These are phyloP conservation scores for Starmerella kuoi DNA, from an alignment of 805 yeast genomes.

Conservation along the genomic window DNA sequence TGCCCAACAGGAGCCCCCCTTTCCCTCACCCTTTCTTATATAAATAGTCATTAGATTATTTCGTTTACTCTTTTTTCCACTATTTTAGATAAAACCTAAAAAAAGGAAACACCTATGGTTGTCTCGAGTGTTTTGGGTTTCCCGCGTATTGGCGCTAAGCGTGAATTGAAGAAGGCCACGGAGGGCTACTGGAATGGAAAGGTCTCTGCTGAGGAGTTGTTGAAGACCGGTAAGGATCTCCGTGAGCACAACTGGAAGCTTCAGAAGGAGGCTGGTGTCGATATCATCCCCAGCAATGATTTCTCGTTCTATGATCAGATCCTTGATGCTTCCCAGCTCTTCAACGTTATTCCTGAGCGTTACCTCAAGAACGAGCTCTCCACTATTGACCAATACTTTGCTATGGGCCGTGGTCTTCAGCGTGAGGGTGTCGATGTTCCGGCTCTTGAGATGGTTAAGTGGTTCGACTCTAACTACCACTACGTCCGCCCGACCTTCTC, in stretches of 20 bases:
- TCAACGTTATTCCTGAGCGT: conserved; percentile 95
- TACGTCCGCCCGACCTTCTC: conserved; percentile 99
- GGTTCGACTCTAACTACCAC: conserved; percentile 99
- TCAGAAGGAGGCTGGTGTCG: conserved; percentile 95
- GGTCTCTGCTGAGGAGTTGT: conserved; percentile 71
- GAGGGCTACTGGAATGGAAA: conserved; percentile 99
- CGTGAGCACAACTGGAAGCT: conserved; percentile 96
- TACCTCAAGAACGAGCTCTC: conserved; percentile 84
- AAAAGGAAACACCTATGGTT: too few species aligned
- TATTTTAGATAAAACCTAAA: neutral
- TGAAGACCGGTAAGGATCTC: conserved; percentile 87
- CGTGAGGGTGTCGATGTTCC: conserved; percentile 96
- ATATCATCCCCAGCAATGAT: conserved; percentile 92
- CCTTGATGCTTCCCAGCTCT: conserved; percentile 77
- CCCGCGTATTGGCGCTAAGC: conserved; percentile 99
- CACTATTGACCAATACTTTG: conserved; percentile 84
- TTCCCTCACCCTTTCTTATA: conserved; percentile 1
- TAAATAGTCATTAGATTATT: conserved; percentile 4
- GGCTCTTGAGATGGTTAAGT: conserved; percentile 97
- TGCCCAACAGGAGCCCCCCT: neutral
- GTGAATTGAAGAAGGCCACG: conserved; percentile 97
- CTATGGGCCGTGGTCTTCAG: conserved; percentile 99
- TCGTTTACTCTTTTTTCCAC: too few species aligned
- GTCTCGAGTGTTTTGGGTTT: conserved; percentile 95
- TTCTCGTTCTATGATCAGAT: conserved; percentile 98